Evolutionary conservation across 768 basidiomycete genomes (phyloP).

Genomic region (Lyophyllum atratum): DNA sequence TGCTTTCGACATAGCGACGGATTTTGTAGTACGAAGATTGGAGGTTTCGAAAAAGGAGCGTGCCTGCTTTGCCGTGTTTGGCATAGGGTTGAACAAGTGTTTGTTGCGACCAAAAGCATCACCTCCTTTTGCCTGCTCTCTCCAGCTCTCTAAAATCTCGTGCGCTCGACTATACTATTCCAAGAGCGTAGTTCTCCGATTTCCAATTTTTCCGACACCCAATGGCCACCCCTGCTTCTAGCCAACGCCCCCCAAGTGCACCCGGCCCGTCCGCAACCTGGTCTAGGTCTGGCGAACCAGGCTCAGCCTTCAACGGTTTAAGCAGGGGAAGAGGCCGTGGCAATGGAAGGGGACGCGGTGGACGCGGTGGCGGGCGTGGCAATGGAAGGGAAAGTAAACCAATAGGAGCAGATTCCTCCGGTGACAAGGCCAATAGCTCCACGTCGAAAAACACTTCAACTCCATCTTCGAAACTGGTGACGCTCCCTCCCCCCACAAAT

Average conservation of each 20-base stretch:
- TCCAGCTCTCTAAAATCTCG: neutral
- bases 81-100: slow-evolving; percentile 6
- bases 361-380: slow-evolving; percentile 37
- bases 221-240: slow-evolving; percentile 47
- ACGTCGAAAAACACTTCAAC: slow-evolving; percentile 17
- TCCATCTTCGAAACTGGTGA: slow-evolving; percentile 20
- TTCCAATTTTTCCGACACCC: neutral
- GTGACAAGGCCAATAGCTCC: slow-evolving; percentile 18
- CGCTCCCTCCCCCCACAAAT: slow-evolving; percentile 14
- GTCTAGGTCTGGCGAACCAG: slow-evolving; percentile 47
- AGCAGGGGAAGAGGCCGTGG: slow-evolving; percentile 37
- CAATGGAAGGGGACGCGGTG: slow-evolving; percentile 30
- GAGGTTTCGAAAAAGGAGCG: slow-evolving; percentile 7
- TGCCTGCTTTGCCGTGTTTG: slow-evolving; percentile 40
- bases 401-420: slow-evolving; percentile 20
- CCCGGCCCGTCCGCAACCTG: slow-evolving; percentile 39
- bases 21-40: slow-evolving; percentile 7
- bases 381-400: slow-evolving; percentile 22
- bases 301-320: slow-evolving; percentile 48
- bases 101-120: neutral
- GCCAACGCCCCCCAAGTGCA: slow-evolving; percentile 24
- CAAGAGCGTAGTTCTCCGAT: neutral
- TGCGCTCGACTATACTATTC: neutral
- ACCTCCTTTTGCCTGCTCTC: neutral
- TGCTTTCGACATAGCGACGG: slow-evolving; percentile 79